Conservation (phyloP, 345 rosid species). For the Brassica incana region DNA sequence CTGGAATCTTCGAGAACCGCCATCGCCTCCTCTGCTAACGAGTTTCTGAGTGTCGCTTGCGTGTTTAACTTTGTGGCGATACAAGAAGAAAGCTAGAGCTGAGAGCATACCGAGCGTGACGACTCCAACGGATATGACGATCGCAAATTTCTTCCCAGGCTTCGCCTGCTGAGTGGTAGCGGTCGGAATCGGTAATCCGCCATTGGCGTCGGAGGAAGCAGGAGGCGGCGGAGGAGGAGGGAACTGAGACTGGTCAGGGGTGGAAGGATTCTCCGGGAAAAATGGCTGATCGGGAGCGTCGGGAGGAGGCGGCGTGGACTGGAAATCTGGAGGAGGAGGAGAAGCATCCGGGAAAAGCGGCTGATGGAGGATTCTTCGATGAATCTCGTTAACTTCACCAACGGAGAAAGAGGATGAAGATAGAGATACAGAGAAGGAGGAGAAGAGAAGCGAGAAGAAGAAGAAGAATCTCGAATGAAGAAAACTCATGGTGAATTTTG, state of each 20-base stretch:
- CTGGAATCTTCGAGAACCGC: conserved; percentile 46
- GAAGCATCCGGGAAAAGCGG: conserved; percentile 70
- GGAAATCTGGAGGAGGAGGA: conserved; percentile 49
- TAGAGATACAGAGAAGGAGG: background rate
- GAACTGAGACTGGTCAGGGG: conserved; percentile 51
- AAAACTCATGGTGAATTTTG: conserved; percentile 62
- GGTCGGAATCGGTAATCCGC: conserved; percentile 60
- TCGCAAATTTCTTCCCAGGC: conserved; percentile 77
- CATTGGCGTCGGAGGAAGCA: conserved; percentile 45
- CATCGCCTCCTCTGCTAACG: conserved; percentile 45
- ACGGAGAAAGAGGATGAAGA: background rate
- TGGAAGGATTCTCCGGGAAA: conserved; percentile 78
- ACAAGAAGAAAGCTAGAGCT: conserved; percentile 80
- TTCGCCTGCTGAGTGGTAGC: conserved; percentile 73
- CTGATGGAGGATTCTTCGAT: conserved; percentile 84
- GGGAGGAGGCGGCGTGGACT: conserved; percentile 55
- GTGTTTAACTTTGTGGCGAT: conserved; percentile 69
- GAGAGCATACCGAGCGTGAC: conserved; percentile 95
- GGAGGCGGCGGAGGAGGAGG: conserved; percentile 43
- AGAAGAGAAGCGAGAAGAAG: conserved; percentile 13
- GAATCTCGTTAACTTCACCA: conserved; percentile 12
- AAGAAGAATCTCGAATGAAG: conserved; percentile 34
- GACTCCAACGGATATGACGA: conserved; percentile 84
- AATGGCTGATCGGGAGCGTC: conserved; percentile 78
- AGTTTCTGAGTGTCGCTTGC: conserved; percentile 69